Base-by-base conservation (phyloP, 1,139 yeast genomes). In the Sugiyamaella xylanicola region DNA sequence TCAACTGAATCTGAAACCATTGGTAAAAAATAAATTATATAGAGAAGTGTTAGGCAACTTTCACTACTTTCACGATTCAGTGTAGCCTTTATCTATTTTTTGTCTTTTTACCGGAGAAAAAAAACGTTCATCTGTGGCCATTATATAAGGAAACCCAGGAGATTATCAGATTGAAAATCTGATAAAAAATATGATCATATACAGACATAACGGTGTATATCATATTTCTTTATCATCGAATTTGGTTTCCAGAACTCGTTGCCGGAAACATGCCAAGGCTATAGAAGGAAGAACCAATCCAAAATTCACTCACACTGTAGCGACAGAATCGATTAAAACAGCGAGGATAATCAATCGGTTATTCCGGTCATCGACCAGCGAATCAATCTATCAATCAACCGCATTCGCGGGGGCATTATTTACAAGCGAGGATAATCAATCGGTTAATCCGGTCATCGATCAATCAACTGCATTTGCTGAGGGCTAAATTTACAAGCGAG, bases 1-100 rank as follows among this genome's bases (percentile, higher is more conserved):
- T 46, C 50, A 36, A 36, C 19, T 15, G 49, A 32, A 45, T 32
- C 21, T 8, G 35, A 16, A 35, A 39, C 22, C 50, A 46, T 46
- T 36, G n/a, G n/a, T n/a, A n/a, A n/a, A n/a, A n/a, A n/a, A n/a
- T n/a, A n/a, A n/a, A n/a, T n/a, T n/a, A n/a, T n/a, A n/a, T n/a
- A n/a, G n/a, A n/a, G n/a, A n/a, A n/a, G n/a, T n/a, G n/a, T n/a
- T n/a, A n/a, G n/a, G n/a, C n/a, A n/a, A n/a, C n/a, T n/a, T n/a
- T n/a, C n/a, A n/a, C n/a, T n/a, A n/a, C n/a, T n/a, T n/a, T n/a
- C n/a, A n/a, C 2, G 25, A 2, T 11, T 13, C 20, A 29, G 22
- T 2, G 20, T 8, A 17, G 2, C 22, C n/a, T 20, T 44, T 29
- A 27, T 17, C 37, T 32, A 32, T 7, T n/a, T 4, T 13, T 4